Evolutionary conservation across 352 stramenopile genomes (phyloP).

Genomic region (Hyphochytrium catenoides): DNA sequence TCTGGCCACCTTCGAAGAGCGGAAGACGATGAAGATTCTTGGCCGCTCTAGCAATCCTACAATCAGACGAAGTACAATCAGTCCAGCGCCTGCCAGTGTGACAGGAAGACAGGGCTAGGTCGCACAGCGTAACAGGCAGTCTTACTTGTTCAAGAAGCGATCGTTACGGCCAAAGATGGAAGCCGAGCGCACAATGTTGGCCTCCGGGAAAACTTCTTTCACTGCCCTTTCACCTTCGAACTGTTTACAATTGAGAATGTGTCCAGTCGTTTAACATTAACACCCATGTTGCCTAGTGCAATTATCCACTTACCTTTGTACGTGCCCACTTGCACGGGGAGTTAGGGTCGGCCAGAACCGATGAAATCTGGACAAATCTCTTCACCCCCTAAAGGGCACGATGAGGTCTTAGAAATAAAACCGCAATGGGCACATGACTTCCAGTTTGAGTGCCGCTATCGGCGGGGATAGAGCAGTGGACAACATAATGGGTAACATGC

Average conservation of each 20-base stretch:
- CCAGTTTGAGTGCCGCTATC: constrained; percentile 44
- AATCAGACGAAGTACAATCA: too few relatives aligned
- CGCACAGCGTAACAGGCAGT: constrained; percentile 28
- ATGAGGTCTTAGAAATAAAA: constrained; percentile 12
- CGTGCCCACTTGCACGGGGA: constrained; percentile 47
- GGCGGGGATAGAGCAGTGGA: constrained; percentile 17
- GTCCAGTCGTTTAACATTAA: background rate
- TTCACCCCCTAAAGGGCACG: constrained; percentile 16
- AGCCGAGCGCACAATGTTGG: constrained; percentile 81
- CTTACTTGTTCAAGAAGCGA: constrained; percentile 73
- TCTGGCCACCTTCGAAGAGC: constrained; percentile 75
- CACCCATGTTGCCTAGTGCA: background rate
- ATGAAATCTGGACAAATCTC: constrained; percentile 53
- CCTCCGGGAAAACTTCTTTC: constrained; percentile 75
- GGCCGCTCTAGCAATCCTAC: too few relatives aligned
- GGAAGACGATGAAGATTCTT: constrained; percentile 49
- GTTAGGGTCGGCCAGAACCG: constrained; percentile 45
- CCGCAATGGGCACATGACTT: constrained; percentile 19
- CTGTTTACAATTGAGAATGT: constrained; percentile 2
- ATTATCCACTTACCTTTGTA: constrained; percentile 17
- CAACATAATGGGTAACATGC: constrained; percentile 28
- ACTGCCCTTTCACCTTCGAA: constrained; percentile 57
- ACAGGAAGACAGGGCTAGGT: constrained; percentile 14
- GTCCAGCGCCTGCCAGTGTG: too few relatives aligned
- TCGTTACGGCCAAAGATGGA: constrained; percentile 88